Base-by-base conservation (phyloP, 2,329 filamentous ascomycete species). In the Teratosphaeriaceae sp. region DNA sequence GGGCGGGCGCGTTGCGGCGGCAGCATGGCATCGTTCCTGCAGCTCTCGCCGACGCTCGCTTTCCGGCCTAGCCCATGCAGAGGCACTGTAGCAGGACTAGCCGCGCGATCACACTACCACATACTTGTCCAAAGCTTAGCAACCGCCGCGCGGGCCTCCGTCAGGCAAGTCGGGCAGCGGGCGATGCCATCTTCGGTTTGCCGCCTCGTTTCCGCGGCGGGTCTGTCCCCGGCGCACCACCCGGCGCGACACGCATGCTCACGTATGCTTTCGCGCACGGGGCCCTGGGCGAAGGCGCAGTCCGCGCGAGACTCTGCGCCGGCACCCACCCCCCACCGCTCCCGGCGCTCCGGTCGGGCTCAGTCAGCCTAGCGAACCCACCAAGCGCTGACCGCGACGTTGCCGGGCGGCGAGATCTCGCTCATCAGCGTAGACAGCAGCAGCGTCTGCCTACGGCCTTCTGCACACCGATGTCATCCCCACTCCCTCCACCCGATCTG, bases 401-500 rank as follows among this genome's bases (percentile, higher is more conserved):
- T n/a, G n/a, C n/a, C n/a, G n/a, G n/a, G n/a, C n/a, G n/a, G n/a
- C n/a, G n/a, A n/a, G n/a, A n/a, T n/a, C n/a, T n/a, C n/a, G n/a
- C n/a, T n/a, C n/a, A 24, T n/a, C n/a, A n/a, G n/a, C n/a, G n/a
- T n/a, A n/a, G n/a, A 18, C 31, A 15, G 20, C 31, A 19, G 9
- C 9, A 19, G 31, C 15, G 27, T n/a, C 27, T 30, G 27, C 22
- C 35, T 43, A 37, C n/a, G n/a, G n/a, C n/a, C 37, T 16, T 38
- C 36, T 41, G 46, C 43, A 38, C n/a, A 40, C 44, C 41, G 47
- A 47, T 48, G 48, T 47, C 43, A 45, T 30, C 12, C 5, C 8
- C 8, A 26, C 5, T 6, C 18, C 35, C 35, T 41, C 38, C 27
- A n/a, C 9, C 21, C 8, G 24, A 36, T 38, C 41, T 33, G 22